These are phyloP conservation scores for Vigna reflexopilosa DNA, from an alignment of 306 rosid species.

Conservation along the genomic window DNA sequence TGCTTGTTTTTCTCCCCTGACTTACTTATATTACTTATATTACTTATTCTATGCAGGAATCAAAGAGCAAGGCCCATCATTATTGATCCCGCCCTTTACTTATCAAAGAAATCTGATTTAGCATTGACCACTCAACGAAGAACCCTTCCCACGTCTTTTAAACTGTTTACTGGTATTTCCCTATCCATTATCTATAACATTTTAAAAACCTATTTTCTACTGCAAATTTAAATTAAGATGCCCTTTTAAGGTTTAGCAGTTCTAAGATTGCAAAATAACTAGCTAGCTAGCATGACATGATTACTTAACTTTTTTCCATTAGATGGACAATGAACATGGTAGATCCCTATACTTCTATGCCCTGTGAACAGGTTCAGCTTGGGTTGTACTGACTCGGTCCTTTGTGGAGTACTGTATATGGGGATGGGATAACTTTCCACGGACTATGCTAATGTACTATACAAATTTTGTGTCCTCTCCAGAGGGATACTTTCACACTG, in stretches of 20 bases:
- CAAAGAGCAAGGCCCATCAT: conserved; percentile 94
- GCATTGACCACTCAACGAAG: conserved; percentile 85
- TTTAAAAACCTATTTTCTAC: conserved; percentile 9
- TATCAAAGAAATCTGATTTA: conserved; percentile 76
- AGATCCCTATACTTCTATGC: conserved; percentile 40
- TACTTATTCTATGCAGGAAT: conserved; percentile 59
- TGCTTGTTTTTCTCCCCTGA: neutral
- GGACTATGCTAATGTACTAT: conserved; percentile 88
- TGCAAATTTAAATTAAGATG: neutral
- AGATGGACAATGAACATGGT: conserved; percentile 3
- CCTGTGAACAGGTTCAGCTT: conserved; percentile 81
- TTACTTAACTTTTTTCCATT: neutral
- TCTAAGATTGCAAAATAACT: conserved; percentile 25
- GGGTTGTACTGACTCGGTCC: conserved; percentile 85
- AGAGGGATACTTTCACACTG: conserved; percentile 90
- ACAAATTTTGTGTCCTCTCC: conserved; percentile 92
- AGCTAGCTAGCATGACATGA: conserved; percentile 1
- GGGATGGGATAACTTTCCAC: conserved; percentile 98
- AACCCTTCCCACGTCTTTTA: conserved; percentile 75
- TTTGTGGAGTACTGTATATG: conserved; percentile 90
- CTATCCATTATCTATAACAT: neutral
- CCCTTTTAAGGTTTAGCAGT: conserved; percentile 17
- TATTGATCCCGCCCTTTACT: conserved; percentile 62
- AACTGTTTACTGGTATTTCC: conserved; percentile 76
- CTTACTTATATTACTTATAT: conserved; percentile 16